These are phyloP conservation scores for Canna indica DNA, from an alignment of 176 grass and related monocot genomes.

Conservation along the genomic window DNA sequence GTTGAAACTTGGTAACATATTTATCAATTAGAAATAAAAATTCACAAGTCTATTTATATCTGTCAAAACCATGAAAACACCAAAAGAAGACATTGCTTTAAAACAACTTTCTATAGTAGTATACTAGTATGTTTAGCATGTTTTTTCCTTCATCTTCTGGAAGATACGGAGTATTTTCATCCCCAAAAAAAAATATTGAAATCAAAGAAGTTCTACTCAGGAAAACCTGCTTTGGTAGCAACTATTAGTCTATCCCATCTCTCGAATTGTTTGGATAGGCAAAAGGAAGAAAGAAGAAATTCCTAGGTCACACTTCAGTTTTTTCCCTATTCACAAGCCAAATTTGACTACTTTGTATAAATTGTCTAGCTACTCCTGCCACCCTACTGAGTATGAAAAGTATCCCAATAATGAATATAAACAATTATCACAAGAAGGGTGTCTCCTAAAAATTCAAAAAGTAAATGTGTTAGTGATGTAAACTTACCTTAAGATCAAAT, in stretches of 20 bases:
- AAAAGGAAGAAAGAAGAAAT: neutral
- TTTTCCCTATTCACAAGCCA: neutral
- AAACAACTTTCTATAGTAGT: no score
- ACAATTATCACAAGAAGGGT: neutral
- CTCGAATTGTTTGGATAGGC: neutral
- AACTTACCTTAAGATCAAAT: conserved; percentile 80
- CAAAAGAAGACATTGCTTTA: neutral
- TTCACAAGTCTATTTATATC: neutral
- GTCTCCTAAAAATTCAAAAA: neutral
- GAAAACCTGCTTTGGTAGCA: no score
- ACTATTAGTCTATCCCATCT: neutral
- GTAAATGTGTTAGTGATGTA: conserved; percentile 1
- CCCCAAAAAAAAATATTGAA: no score
- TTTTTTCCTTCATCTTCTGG: no score
- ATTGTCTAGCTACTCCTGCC: neutral
- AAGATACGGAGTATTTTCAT: no score
- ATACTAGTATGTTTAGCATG: no score
- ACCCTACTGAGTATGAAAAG: neutral
- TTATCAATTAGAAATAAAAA: conserved; percentile 13
- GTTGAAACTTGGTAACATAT: neutral
- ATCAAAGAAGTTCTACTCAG: no score
- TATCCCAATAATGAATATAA: neutral
- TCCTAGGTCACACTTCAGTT: neutral
- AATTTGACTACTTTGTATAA: neutral
- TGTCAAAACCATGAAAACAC: neutral